phyloP scores from a whole-genome alignment of 129 eudicot species.

The Lactuca saligna region DNA sequence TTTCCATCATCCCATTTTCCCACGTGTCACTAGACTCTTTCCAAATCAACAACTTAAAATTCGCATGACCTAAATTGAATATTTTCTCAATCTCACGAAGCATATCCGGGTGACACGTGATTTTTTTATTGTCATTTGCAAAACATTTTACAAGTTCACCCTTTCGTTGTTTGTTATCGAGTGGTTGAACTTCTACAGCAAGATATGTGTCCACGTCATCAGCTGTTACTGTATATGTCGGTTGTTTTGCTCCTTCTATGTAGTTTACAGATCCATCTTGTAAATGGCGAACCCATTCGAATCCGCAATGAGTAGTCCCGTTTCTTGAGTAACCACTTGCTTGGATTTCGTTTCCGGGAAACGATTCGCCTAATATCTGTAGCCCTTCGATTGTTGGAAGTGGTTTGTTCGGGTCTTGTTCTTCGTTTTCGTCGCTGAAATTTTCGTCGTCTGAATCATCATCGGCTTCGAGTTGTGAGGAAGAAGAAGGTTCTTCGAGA shows the following conservation, averaged over 20 bases:
- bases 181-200: slow-evolving; percentile 56
- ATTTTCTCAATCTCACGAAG: slow-evolving; percentile 26
- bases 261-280: slow-evolving; percentile 49
- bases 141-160: slow-evolving; percentile 45
- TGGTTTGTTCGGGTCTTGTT: slow-evolving; percentile 4
- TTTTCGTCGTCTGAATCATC: slow-evolving; percentile 27
- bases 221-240: slow-evolving; percentile 35
- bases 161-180: slow-evolving; percentile 36
- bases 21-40: slow-evolving; percentile 18
- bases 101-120: slow-evolving; percentile 45
- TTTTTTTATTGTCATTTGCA: slow-evolving; percentile 42
- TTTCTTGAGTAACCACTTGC: slow-evolving; percentile 48
- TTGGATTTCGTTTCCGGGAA: slow-evolving; percentile 48
- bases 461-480: slow-evolving; percentile 28
- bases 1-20: slow-evolving; percentile 35
- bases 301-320: slow-evolving; percentile 46
- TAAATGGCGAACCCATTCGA: slow-evolving; percentile 59
- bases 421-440: slow-evolving; percentile 22
- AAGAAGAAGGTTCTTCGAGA: slow-evolving; percentile 32
- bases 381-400: slow-evolving; percentile 49
- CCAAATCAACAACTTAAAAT: slow-evolving; percentile 24
- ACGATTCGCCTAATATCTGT: slow-evolving; percentile 53
- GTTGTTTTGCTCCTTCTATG: slow-evolving; percentile 51
- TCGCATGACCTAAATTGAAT: slow-evolving; percentile 15
- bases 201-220: slow-evolving; percentile 50